Percentiles rank a stretch among this genome's conserved stretches.
These are phyloP conservation scores for Seminavis robusta DNA, from an alignment of 108 stramenopile genomes.

Conservation along the genomic window DNA sequence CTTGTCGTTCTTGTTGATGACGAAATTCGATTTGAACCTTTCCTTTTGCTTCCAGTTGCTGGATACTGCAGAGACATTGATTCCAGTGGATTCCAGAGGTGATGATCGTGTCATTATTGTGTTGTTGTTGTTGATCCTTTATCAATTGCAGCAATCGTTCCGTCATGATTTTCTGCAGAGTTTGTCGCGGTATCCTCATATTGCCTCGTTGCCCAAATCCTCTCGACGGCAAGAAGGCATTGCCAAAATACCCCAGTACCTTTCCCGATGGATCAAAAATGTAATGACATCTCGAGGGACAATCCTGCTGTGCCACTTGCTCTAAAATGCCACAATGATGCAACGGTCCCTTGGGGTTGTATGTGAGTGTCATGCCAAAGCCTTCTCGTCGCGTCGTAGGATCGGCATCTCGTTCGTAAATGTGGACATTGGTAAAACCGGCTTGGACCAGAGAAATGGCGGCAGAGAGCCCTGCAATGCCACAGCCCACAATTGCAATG, in stretches of 20 bases:
- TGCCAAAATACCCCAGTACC: conserved; percentile 80
- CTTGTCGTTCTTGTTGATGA: too few relatives aligned
- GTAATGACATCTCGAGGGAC: conserved; percentile 83
- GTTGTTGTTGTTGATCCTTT: conserved; percentile 2
- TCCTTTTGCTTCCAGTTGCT: background rate
- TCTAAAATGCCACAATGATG: conserved; percentile 67
- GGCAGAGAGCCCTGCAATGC: conserved; percentile 58
- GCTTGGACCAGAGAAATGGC: conserved; percentile 51
- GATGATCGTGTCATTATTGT: conserved; percentile 15
- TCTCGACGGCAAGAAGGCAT: conserved; percentile 52
- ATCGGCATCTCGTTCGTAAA: conserved; percentile 64
- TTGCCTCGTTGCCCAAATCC: conserved; percentile 82
- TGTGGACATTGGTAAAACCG: conserved; percentile 36
- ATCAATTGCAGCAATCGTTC: conserved; percentile 28
- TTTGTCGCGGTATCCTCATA: conserved; percentile 69
- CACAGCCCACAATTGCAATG: conserved; percentile 72
- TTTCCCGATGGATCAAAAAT: conserved; percentile 40
- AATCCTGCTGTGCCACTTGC: conserved; percentile 58
- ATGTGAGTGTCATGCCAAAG: conserved; percentile 82
- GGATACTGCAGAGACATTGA: conserved; percentile 17
- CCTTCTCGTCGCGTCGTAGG: conserved; percentile 61
- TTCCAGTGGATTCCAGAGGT: conserved; percentile 32
- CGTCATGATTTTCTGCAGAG: conserved; percentile 52
- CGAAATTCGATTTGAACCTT: background rate
- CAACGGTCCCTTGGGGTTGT: conserved; percentile 74